Base-by-base conservation (phyloP, 2,329 filamentous ascomycete species). In the Neopestalotiopsis clavispora region DNA sequence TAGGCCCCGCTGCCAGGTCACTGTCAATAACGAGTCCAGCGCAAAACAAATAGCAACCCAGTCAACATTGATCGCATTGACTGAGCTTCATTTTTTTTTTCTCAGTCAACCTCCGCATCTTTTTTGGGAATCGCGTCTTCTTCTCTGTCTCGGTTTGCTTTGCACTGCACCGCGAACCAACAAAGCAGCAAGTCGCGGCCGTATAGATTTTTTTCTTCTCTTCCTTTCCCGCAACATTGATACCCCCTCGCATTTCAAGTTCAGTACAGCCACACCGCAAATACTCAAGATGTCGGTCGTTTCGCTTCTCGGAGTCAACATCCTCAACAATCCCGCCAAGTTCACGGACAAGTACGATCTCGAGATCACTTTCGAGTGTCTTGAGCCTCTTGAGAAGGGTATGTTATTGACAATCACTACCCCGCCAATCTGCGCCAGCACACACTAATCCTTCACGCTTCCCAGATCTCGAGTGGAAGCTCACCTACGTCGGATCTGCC, bases 331-430 rank as follows among this genome's bases (percentile, higher is more conserved):
- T 85, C 96, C 96, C 78, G 95, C 96, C 77, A 90, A 92, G 75
- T 98, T 99, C 84, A 92, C 90, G 76, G 93, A 95, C 80, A 91
- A 94, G 67, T 99, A 99, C 81, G 91, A 96, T 81, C 97, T 99
- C 75, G 95, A 99, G 83, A 98, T 99, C 80, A 99, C 96, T 20
- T 99, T 99, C 72, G 96, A 99, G 83, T 98, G 96, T 78, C 90
- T 98, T 30, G 96, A 99, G 85, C 90, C 92, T 74, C 89, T 99
- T 52, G 93, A 97, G 80, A 98, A 98, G 84, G 95, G 94, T 95
- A 81, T 40, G 81, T 72, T 57, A 30, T 20, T 30, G 23, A n/a
- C 40, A 52, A 23, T 20, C 4, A 45, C 10, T 10, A 34, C 40
- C 20, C 40, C 34, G 28, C 23, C 34, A 23, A 17, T 30, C 34